A percentile compares a stretch with the other conserved stretches of the same genome.
These are phyloP conservation scores for Annulohypoxylon truncatum DNA, from an alignment of 2,329 filamentous ascomycete genomes.

Conservation along the genomic window DNA sequence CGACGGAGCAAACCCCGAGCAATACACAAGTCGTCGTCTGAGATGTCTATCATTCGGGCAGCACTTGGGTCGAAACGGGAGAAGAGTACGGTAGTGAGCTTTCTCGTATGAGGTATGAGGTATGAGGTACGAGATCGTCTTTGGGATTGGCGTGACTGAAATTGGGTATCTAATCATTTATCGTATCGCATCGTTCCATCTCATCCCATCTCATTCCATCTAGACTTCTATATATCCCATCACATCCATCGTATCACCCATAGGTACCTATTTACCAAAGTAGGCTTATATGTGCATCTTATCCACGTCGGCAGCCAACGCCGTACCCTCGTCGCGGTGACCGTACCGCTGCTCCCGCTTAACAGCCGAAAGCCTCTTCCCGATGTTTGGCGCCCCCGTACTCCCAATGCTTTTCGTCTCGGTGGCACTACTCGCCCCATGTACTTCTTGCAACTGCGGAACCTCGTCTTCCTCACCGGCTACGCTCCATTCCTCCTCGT, in stretches of 20 bases:
- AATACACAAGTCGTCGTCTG: not conserved
- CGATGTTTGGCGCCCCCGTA: not conserved
- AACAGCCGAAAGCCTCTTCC: conserved; percentile 16
- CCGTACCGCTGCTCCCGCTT: conserved; percentile 26
- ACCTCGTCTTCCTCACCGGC: conserved; percentile 28
- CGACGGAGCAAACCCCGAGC: not conserved
- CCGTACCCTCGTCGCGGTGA: conserved; percentile 16
- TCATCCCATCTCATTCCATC: not conserved
- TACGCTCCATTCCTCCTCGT: conserved; percentile 32
- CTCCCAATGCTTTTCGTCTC: conserved; percentile 4
- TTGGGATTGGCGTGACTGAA: not conserved
- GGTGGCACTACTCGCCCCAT: not conserved
- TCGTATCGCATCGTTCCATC: conserved; percentile 13
- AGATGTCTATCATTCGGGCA: not conserved
- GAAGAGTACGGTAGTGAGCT: not conserved
- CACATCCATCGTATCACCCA: not conserved
- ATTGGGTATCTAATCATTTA: not conserved
- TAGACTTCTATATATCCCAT: not conserved
- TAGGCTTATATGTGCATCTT: conserved; percentile 42
- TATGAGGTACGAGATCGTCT: no score
- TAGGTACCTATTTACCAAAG: not conserved
- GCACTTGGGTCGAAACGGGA: not conserved
- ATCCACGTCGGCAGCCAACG: conserved; percentile 44
- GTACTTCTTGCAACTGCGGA: conserved; percentile 7
- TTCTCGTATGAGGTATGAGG: not conserved